phyloP scores from a whole-genome alignment of 768 basidiomycete genomes.

The Pluteus cervinus region DNA sequence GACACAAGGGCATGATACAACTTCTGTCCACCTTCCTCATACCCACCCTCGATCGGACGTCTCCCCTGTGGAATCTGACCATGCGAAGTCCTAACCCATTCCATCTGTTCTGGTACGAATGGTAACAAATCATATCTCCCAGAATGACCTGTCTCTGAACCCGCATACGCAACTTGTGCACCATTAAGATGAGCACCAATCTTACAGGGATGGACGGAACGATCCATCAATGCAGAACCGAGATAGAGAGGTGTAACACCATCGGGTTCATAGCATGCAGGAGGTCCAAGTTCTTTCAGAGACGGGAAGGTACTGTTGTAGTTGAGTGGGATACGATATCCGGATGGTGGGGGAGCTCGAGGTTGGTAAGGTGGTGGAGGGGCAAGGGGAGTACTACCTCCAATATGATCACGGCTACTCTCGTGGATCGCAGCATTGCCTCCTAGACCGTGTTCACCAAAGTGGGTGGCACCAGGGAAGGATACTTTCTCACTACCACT shows the following conservation, averaged over 20 bases:
- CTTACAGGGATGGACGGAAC: conserved; percentile 81
- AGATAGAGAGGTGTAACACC: conserved; percentile 57
- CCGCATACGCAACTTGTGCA: conserved; percentile 58
- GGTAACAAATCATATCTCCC: conserved; percentile 76
- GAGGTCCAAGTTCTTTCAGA: conserved; percentile 33
- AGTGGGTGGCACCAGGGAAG: no score
- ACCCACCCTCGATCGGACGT: conserved; percentile 64
- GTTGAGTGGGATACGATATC: conserved; percentile 55
- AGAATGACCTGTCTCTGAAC: conserved; percentile 49
- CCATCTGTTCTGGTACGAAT: conserved; percentile 48
- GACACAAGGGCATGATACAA: conserved; percentile 62
- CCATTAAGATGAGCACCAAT: conserved; percentile 54
- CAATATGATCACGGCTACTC: not conserved
- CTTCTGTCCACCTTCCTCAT: conserved; percentile 61
- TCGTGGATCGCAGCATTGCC: no score
- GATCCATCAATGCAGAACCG: conserved; percentile 64
- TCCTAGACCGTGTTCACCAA: no score
- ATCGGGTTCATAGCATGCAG: conserved; percentile 53
- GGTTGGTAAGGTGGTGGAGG: not conserved
- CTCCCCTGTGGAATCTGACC: conserved; percentile 56
- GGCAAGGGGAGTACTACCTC: conserved; percentile 1
- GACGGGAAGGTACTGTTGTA: conserved; percentile 39
- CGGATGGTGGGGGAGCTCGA: conserved; percentile 47
- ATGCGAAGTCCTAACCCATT: conserved; percentile 58
- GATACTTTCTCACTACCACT: no score